These are phyloP conservation scores for Mycena indigotica DNA, from an alignment of 768 basidiomycete genomes.

Conservation along the genomic window DNA sequence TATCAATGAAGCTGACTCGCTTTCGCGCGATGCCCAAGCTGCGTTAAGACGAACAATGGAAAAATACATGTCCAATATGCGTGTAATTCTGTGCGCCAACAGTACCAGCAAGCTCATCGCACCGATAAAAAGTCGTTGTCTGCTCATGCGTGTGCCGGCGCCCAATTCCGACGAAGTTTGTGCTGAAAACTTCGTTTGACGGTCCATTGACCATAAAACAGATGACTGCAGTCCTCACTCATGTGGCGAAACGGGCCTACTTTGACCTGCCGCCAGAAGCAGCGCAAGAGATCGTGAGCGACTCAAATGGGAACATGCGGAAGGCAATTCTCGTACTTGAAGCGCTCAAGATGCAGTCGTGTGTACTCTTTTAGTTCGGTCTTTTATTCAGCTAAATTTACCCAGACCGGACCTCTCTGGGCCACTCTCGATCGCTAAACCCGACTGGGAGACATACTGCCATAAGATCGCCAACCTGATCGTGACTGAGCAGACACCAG, in stretches of 20 bases:
- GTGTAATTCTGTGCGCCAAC: conserved; percentile 94
- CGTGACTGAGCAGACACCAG: conserved; percentile 85
- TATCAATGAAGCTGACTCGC: conserved; percentile 95
- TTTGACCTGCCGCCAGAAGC: conserved; percentile 83
- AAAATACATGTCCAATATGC: conserved; percentile 97
- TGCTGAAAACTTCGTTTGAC: conserved; percentile 1
- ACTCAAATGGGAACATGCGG: conserved; percentile 87
- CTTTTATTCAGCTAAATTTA: not conserved
- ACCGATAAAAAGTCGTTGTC: conserved; percentile 93
- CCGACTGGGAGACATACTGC: conserved; percentile 99
- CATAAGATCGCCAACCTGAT: conserved; percentile 90
- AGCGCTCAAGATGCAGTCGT: conserved; percentile 97
- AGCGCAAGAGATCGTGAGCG: conserved; percentile 71
- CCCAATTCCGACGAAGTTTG: conserved; percentile 76
- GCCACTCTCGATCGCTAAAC: conserved; percentile 82
- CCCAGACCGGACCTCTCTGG: conserved; percentile 81
- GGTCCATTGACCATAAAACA: conserved; percentile 31
- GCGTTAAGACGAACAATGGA: conserved; percentile 98
- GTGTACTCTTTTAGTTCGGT: conserved; percentile 29
- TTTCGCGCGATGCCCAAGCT: conserved; percentile 95
- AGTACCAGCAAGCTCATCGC: conserved; percentile 95
- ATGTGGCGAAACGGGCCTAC: conserved; percentile 78
- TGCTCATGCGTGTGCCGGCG: conserved; percentile 91
- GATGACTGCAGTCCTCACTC: conserved; percentile 79
- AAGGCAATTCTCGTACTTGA: conserved; percentile 95